Percentiles rank a stretch among this genome's conserved stretches.
phyloP scores from a whole-genome alignment of 2,329 filamentous ascomycete species.

The Hypoxylon sp. region DNA sequence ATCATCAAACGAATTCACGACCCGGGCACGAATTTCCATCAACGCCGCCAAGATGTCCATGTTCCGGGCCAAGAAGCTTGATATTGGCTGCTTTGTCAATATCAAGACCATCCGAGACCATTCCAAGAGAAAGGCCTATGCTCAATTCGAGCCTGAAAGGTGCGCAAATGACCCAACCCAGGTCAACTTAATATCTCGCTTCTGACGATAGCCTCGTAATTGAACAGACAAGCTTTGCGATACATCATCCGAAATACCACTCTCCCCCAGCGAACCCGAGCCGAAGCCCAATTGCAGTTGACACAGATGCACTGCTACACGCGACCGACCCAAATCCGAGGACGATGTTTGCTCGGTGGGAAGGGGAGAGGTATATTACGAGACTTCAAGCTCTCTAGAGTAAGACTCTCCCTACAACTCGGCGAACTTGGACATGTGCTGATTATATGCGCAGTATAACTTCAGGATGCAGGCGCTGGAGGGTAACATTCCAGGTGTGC shows the following conservation, averaged over 20 bases:
- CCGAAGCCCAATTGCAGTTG: slow-evolving; percentile 92
- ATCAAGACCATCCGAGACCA: slow-evolving; percentile 91
- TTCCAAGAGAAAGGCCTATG: slow-evolving; percentile 95
- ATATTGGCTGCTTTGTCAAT: slow-evolving; percentile 90
- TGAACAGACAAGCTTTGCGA: slow-evolving; percentile 84
- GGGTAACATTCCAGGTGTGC: slow-evolving; percentile 90
- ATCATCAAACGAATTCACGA: slow-evolving; percentile 19
- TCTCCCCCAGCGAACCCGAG: slow-evolving; percentile 84
- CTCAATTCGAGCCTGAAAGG: slow-evolving; percentile 89
- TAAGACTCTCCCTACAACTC: slow-evolving; percentile 63
- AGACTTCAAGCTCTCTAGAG: slow-evolving; percentile 92
- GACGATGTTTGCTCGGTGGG: slow-evolving; percentile 93
- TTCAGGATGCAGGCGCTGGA: slow-evolving; percentile 91
- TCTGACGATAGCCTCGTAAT: slow-evolving; percentile 19
- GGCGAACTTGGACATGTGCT: slow-evolving; percentile 41
- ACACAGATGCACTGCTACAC: slow-evolving; percentile 98
- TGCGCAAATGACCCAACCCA: slow-evolving; percentile 58
- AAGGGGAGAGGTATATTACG: slow-evolving; percentile 90
- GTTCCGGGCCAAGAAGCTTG: slow-evolving; percentile 91
- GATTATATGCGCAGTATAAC: slow-evolving; percentile 76
- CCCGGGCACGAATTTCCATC: slow-evolving; percentile 17
- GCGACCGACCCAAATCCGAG: slow-evolving; percentile 91
- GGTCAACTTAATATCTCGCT: not conserved
- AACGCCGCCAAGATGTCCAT: slow-evolving; percentile 75
- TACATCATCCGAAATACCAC: slow-evolving; percentile 96